Percentiles rank a stretch among this genome's conserved stretches.
Conservation (phyloP, 768 basidiomycete species). For the Roridomyces roridus region DNA sequence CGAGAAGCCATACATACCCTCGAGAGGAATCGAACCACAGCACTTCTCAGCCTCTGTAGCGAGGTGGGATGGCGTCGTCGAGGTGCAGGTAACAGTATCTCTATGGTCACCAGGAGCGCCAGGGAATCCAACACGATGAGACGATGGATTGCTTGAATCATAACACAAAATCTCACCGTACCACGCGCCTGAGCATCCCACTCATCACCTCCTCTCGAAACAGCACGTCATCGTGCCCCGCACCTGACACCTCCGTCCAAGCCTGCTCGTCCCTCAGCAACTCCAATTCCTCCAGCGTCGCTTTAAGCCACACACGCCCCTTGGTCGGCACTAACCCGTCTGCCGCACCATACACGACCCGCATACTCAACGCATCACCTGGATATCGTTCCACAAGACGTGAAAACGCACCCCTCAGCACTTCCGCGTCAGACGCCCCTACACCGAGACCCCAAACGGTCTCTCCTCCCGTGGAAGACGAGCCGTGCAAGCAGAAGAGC, state of each 20-base stretch:
- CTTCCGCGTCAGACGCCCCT: conserved; percentile 6
- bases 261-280: background rate
- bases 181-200: conserved; percentile 6
- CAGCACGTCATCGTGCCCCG: conserved; percentile 21
- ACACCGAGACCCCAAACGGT: conserved; percentile 21
- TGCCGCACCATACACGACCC: conserved; percentile 17
- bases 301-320: conserved; percentile 15
- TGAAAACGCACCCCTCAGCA: conserved; percentile 6
- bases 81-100: too few relatives aligned
- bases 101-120: too few relatives aligned
- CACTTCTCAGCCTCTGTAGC: too few relatives aligned
- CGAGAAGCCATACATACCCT: too few relatives aligned
- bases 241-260: conserved; percentile 17
- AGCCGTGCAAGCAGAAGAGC: conserved; percentile 7
- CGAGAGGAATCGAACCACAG: too few relatives aligned
- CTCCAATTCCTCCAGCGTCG: conserved; percentile 1
- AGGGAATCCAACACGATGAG: too few relatives aligned
- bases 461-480: too few relatives aligned
- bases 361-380: background rate
- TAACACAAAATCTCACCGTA: too few relatives aligned
- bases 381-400: conserved; percentile 8
- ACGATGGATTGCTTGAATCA: too few relatives aligned
- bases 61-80: too few relatives aligned
- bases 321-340: conserved; percentile 20
- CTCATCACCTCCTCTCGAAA: conserved; percentile 18